A percentile compares a stretch with the other conserved stretches of the same genome.
Evolutionary conservation across 805 yeast genomes (phyloP).

Genomic region (Cephaloascus albidus): DNA sequence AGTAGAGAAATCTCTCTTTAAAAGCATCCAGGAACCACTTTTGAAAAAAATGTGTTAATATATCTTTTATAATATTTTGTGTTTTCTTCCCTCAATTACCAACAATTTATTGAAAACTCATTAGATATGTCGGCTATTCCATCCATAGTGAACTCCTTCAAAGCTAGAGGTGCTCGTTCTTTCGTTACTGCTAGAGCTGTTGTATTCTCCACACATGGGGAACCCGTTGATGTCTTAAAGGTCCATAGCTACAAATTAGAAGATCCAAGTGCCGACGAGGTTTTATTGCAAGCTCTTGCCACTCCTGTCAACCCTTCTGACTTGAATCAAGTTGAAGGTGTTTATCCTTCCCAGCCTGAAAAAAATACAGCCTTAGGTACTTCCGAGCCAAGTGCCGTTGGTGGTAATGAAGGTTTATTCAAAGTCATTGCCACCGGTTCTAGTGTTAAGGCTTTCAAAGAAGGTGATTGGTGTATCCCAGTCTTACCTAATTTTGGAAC

Average conservation of each 20-base stretch:
- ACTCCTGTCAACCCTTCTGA: constrained; percentile 90
- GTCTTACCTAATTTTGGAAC: constrained; percentile 75
- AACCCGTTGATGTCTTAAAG: constrained; percentile 44
- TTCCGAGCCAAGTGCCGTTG: constrained; percentile 63
- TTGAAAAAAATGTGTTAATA: no score
- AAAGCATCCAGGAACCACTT: no score
- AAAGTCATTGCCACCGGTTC: constrained; percentile 71
- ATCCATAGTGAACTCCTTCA: not conserved
- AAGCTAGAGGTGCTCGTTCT: constrained; percentile 1
- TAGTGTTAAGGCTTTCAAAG: constrained; percentile 31
- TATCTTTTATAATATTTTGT: no score
- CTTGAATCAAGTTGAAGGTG: constrained; percentile 77
- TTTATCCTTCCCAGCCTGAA: constrained; percentile 71
- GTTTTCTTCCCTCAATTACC: no score
- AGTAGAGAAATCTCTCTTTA: no score
- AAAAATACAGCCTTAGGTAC: constrained; percentile 47
- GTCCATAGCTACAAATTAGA: constrained; percentile 44
- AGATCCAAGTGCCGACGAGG: constrained; percentile 28
- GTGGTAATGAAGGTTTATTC: constrained; percentile 92
- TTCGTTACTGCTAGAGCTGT: constrained; percentile 56
- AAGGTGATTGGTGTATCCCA: constrained; percentile 90
- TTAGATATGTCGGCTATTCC: not conserved
- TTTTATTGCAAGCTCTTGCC: constrained; percentile 64
- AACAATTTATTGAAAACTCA: no score
- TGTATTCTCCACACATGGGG: constrained; percentile 61